Evolutionary conservation across 768 basidiomycete species (phyloP), one percentile per base, ranked within the genome.

Genomic region (Pleurotus citrinopileatus): DNA sequence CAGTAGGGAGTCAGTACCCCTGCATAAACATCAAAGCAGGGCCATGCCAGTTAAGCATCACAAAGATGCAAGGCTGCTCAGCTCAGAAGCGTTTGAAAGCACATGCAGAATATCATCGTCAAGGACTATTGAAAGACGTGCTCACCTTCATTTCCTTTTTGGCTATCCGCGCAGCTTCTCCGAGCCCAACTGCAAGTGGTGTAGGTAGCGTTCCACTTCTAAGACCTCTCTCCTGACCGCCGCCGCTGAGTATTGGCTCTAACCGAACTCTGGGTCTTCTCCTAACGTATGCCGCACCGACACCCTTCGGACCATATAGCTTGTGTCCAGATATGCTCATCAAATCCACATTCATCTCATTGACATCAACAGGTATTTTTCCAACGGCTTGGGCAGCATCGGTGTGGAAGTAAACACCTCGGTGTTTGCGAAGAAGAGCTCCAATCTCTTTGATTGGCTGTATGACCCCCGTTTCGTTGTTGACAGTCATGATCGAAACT

Each of bases 381-480:
- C 93, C 94, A 25, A 84, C 84, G 3, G 94, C 96, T 68, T 99
- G 97, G 0, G 97, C 97, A 23, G 92, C 96, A 68, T 99, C 97
- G 17, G 97, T 95, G 72, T 99, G 97, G 78, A 99, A 87, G 70
- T 92, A 89, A 15, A 96, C 80, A 12, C 94, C 93, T 56, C 90
- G 87, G 65, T 96, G 87, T 70, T 91, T 89, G 65, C 87, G 87
- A 27, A 89, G 67, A 29, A 96, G 79, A 2, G 83, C 82, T 26
- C 96, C 96, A 53, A 99, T 99, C 67, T 98, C 94, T 66, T 91
- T 89, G 58, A 98, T 78, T 2, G 97, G 97, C 65, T 98, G 97
- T 53, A 99, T 97, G 59, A 98, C 95, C 20, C 97, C 97, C 3
- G 94, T 98, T 73, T 99, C 97, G 70, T 99, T 99, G 76, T 99